Evolutionary conservation across 139 green algal species (phyloP), one percentile per base, ranked within the genome.

Genomic region (Pleodorina starrii): DNA sequence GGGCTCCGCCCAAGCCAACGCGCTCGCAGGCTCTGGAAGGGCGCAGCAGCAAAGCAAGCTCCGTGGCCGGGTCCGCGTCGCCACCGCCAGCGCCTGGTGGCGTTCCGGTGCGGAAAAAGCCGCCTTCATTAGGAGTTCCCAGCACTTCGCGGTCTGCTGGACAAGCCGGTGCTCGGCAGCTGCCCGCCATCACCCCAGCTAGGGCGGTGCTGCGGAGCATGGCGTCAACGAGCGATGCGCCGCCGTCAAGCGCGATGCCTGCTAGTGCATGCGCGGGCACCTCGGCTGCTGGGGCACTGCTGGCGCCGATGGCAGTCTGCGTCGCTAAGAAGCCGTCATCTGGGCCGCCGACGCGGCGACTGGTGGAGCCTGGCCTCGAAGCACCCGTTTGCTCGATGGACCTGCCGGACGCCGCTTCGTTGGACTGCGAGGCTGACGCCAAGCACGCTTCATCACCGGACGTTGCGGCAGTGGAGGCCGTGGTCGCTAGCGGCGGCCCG

Each of bases 51-150:
- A 85, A 73, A 21, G 54, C 51, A 6, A 14, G 21, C 35, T 51
- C 78, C 2, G 54, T 23, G 36, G 57, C 57, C 11, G 79, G 48
- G 1, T 74, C 79, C 1, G 79, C 78, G 1, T 86, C 79, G 6
- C 40, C 42, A 0, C 38, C 79, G 5, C 38, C 57, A 10, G 79
- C 32, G 42, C 79, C 79, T 27, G 57, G 50, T 6, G 79, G 25
- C 40, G 79, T 87, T 27, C 81, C 81, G 14, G 60, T 78, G 23
- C 63, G 63, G 17, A 87, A 78, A 42, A 63, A 66, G 81, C 81
- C 81, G 5, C n/a, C 60, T 0, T 68, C 42, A 5, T 32, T 87
- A 19, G 60, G 78, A 21, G 35, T 73, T n/a, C 54, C 54, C 3
- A 63, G 35, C 29, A 46, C 32, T 23, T 29, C 35, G 36, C n/a